Conservation (phyloP, 352 stramenopile species). For the Phytophthora pisi region DNA sequence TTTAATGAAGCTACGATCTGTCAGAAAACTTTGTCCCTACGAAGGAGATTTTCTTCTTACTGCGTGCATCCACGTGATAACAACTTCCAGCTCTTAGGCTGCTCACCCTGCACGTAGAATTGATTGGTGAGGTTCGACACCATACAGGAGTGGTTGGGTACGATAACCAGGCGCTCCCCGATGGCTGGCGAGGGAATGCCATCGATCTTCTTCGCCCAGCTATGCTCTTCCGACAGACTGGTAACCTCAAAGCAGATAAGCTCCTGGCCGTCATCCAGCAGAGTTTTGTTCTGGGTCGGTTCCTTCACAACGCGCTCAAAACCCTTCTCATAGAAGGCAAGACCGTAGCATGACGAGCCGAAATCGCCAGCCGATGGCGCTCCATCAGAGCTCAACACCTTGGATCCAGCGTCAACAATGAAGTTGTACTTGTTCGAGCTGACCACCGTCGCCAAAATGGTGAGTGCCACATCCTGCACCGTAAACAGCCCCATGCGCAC, state of each 20-base stretch:
- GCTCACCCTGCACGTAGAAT: conserved; percentile 58
- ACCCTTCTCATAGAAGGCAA: conserved; percentile 75
- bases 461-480: conserved; percentile 64
- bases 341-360: conserved; percentile 57
- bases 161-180: conserved; percentile 60
- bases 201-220: conserved; percentile 66
- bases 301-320: conserved; percentile 59
- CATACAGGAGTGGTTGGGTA: conserved; percentile 75
- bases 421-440: conserved; percentile 79
- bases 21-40: background rate
- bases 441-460: conserved; percentile 67
- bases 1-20: conserved; percentile 29
- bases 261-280: conserved; percentile 41
- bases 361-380: conserved; percentile 44
- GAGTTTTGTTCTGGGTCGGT: conserved; percentile 47
- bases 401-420: conserved; percentile 75
- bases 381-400: conserved; percentile 68
- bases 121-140: conserved; percentile 70
- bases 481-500: conserved; percentile 68
- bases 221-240: conserved; percentile 79
- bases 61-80: conserved; percentile 67
- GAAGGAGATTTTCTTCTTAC: conserved; percentile 20
- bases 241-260: conserved; percentile 68
- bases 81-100: conserved; percentile 57
- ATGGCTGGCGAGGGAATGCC: conserved; percentile 55